These are phyloP conservation scores for Phytophthora fragariae DNA, from an alignment of 352 stramenopile genomes.

Conservation along the genomic window DNA sequence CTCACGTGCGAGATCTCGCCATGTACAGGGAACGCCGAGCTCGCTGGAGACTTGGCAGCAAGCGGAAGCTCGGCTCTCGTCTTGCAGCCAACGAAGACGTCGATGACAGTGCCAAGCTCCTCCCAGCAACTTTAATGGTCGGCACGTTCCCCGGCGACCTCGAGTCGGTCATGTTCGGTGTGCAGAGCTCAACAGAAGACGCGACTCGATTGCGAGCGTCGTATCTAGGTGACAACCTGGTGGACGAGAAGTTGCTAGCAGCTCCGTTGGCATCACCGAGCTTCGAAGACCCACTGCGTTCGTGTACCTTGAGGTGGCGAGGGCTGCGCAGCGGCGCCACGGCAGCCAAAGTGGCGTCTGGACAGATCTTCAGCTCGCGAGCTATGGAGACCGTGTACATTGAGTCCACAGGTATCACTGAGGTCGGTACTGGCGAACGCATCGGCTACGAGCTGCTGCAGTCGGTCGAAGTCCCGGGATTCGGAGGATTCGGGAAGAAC, in stretches of 20 bases:
- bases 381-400: conserved; percentile 40
- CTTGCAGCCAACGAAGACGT: conserved; percentile 23
- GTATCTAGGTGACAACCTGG: conserved; percentile 35
- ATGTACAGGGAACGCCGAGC: conserved; percentile 42
- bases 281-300: conserved; percentile 33
- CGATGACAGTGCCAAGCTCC: conserved; percentile 26
- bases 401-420: conserved; percentile 39
- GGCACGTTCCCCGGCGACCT: conserved; percentile 40
- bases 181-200: conserved; percentile 43
- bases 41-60: conserved; percentile 23
- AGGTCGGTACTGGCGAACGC: conserved; percentile 33
- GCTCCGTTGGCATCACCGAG: conserved; percentile 32
- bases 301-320: conserved; percentile 45
- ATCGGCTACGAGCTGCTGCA: conserved; percentile 47
- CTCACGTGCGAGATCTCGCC: conserved; percentile 28
- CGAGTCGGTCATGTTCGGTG: conserved; percentile 47
- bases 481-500: conserved; percentile 22
- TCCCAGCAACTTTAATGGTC: conserved; percentile 41
- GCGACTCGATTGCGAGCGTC: conserved; percentile 34
- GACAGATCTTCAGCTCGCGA: conserved; percentile 29
- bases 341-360: conserved; percentile 23
- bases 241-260: conserved; percentile 42
- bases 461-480: conserved; percentile 34
- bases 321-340: conserved; percentile 23
- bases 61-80: conserved; percentile 39